Base-by-base conservation (phyloP, 805 yeast genomes). In the Scheffersomyces ergatensis region DNA sequence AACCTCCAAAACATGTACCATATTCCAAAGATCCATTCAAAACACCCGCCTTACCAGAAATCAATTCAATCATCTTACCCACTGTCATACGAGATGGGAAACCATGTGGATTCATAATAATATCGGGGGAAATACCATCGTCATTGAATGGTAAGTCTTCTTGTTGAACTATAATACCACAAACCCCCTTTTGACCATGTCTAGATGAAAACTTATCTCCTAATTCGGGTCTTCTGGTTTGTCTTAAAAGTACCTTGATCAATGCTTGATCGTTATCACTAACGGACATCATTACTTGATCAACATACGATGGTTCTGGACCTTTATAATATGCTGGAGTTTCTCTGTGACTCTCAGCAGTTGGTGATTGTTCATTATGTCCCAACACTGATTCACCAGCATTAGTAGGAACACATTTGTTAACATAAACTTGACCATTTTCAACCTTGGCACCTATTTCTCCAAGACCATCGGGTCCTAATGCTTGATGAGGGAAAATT, bases 21-120 rank as follows among this genome's bases (percentile, higher is more conserved):
- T 93, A 93, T 62, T 93, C 95, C 45, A 93, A 70, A 2, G 86
- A 58, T 3, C 99, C 99, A 53, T 88, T 85, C 52, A 93, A 67
- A 30, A 93, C 97, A 62, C 99, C 99, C 0, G 98, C 99, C 60
- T 93, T 93, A 52, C 99, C 99, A 24, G 96, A 85, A 18, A 93
- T 85, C 47, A 92, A 74, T 64, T 93, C 99, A 50, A 93, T 81
- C 98, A 93, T 92, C 66, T 93, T 93, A 44, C 99, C 99, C 15
- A 93, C 98, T 30, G 99, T 93, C 99, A 93, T 93, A 78, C 99
- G 95, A 26, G 98, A 92, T 47, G 99, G 99, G 83, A 92, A 93
- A 71, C 97, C 99, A 63, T 92, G 99, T 1, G 99, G 99, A 59
- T 92, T 92, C 97, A 92, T 92, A 57, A 92, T 92, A 49, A 92